These are phyloP conservation scores for Paramecium octaurelia DNA, from an alignment of 73 alveolate species.

Conservation along the genomic window DNA sequence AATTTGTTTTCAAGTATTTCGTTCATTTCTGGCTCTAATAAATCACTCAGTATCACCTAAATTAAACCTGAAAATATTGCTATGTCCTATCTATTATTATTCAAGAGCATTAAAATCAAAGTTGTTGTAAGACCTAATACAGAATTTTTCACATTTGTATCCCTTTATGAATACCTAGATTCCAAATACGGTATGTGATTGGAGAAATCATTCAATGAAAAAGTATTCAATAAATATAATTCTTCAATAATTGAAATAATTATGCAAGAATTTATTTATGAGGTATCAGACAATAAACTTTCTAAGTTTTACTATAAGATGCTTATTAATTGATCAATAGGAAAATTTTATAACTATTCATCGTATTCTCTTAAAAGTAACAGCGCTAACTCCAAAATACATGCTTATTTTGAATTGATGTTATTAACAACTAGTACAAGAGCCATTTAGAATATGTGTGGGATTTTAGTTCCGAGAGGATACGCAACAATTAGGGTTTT, in stretches of 20 bases:
- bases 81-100: neutral
- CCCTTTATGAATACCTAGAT: neutral
- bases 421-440: neutral
- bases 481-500: conserved; percentile 9
- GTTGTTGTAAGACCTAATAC: neutral
- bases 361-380: neutral
- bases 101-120: neutral
- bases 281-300: neutral
- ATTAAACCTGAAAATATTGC: neutral
- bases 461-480: neutral
- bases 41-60: neutral
- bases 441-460: neutral
- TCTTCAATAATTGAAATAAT: neutral
- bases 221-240: neutral
- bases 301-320: neutral
- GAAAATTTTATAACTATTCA: neutral
- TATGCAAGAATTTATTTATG: neutral
- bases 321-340: neutral
- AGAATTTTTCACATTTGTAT: neutral
- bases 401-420: neutral
- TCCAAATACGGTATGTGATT: neutral
- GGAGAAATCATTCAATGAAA: neutral
- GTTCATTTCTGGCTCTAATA: neutral
- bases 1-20: neutral
- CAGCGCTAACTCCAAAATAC: neutral